phyloP scores from a whole-genome alignment of 2,329 filamentous ascomycete species.

The Chaetomiaceae sp. region DNA sequence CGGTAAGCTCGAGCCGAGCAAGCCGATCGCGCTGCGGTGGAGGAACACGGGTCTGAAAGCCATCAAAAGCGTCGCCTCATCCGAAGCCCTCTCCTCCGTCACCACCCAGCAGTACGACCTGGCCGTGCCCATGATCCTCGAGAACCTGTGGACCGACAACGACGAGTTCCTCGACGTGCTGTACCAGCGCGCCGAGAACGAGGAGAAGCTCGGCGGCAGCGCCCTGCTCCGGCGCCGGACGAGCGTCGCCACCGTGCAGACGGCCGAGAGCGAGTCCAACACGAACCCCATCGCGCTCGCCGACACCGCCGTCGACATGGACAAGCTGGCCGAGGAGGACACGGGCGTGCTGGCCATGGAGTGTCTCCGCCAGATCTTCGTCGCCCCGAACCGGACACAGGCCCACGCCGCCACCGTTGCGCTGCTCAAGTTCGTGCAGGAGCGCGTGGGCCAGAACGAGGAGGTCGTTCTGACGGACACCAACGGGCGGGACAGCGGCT shows the following conservation, averaged over 20 bases:
- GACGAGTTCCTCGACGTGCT: slow-evolving; percentile 64
- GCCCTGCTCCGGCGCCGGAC: slow-evolving; percentile 59
- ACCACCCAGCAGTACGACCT: slow-evolving; percentile 69
- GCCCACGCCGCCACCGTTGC: slow-evolving; percentile 69
- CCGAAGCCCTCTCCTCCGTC: slow-evolving; percentile 70
- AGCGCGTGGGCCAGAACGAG: slow-evolving; percentile 48
- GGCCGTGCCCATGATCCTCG: slow-evolving; percentile 77
- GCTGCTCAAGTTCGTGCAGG: slow-evolving; percentile 67
- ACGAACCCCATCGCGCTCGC: slow-evolving; percentile 67
- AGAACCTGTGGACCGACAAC: slow-evolving; percentile 75
- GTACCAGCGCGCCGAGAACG: slow-evolving; percentile 57
- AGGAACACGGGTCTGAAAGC: slow-evolving; percentile 68
- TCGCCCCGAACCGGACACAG: slow-evolving; percentile 73
- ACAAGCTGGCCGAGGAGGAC: slow-evolving; percentile 83
- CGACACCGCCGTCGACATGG: slow-evolving; percentile 77
- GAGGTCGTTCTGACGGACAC: slow-evolving; percentile 45
- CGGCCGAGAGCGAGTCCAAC: slow-evolving; percentile 60
- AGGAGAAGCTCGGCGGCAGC: slow-evolving; percentile 62
- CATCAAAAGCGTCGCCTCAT: slow-evolving; percentile 72
- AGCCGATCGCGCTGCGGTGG: slow-evolving; percentile 73
- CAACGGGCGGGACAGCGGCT: slow-evolving; percentile 50
- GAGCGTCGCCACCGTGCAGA: slow-evolving; percentile 73
- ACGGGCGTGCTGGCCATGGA: slow-evolving; percentile 78
- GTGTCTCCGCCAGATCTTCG: slow-evolving; percentile 80
- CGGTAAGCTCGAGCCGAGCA: slow-evolving; percentile 53